Evolutionary conservation across 2,329 filamentous ascomycete species (phyloP).

Genomic region (Fusarium longipes): DNA sequence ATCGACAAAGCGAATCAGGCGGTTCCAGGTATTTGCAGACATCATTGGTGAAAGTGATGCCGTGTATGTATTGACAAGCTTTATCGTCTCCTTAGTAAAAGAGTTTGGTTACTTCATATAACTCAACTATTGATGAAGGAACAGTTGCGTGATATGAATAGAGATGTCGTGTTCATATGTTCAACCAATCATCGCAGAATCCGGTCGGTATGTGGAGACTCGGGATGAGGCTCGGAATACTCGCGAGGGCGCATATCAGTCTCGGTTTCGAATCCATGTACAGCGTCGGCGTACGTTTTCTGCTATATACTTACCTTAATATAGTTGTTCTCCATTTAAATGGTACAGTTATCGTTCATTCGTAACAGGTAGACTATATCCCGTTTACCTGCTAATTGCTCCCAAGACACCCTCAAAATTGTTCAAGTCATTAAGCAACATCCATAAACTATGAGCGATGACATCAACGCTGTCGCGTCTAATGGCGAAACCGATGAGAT

Average conservation of each 20-base stretch:
- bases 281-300: no score
- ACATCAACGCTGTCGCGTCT: constrained; percentile 8
- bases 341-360: neutral
- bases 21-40: constrained; percentile 45
- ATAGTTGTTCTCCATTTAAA: no score
- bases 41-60: constrained; percentile 25
- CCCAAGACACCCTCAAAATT: accelerated
- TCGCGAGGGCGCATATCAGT: neutral
- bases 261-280: no score
- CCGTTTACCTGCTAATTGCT: neutral
- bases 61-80: constrained; percentile 11
- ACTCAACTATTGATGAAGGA: neutral
- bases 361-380: no score
- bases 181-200: constrained; percentile 34
- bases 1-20: constrained; percentile 52
- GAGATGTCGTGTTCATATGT: neutral
- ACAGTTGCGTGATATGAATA: neutral
- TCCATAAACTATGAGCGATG: constrained; percentile 21
- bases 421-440: no score
- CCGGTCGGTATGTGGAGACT: constrained; percentile 38
- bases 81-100: neutral
- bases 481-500: constrained; percentile 42
- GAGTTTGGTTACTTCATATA: constrained; percentile 10
- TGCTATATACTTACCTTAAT: no score
- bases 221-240: neutral